phyloP scores from a whole-genome alignment of 2,329 filamentous ascomycete species.

The Paramyrothecium roridum region DNA sequence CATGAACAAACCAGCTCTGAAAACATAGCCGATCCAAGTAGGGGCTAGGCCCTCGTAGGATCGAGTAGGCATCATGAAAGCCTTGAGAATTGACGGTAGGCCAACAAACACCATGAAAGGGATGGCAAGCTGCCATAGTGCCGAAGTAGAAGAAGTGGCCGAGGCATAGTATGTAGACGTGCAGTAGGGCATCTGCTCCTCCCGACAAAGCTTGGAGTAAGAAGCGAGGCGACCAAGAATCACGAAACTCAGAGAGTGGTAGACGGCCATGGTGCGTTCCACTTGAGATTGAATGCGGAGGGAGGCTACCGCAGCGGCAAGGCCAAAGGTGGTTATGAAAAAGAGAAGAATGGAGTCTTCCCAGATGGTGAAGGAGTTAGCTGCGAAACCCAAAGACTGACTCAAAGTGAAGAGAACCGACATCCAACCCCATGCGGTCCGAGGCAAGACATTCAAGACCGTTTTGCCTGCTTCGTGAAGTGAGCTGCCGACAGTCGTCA shows the following conservation, averaged over 20 bases:
- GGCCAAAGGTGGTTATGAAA: constrained; percentile 84
- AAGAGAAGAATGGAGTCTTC: constrained; percentile 93
- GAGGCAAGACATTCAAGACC: constrained; percentile 58
- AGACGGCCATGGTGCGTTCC: constrained; percentile 73
- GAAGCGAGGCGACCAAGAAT: constrained; percentile 76
- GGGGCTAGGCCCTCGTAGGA: constrained; percentile 86
- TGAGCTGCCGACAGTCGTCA: constrained; percentile 39
- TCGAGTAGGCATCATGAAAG: constrained; percentile 76
- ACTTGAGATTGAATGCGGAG: constrained; percentile 64
- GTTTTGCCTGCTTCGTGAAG: constrained; percentile 41
- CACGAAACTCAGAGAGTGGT: constrained; percentile 82
- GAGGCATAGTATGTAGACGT: constrained; percentile 94
- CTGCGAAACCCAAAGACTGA: constrained; percentile 90
- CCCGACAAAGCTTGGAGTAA: constrained; percentile 87
- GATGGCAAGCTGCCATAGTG: constrained; percentile 81
- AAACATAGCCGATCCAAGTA: constrained; percentile 76
- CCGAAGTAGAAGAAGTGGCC: constrained; percentile 85
- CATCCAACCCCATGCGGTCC: constrained; percentile 85
- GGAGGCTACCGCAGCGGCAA: constrained; percentile 71
- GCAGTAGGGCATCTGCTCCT: constrained; percentile 98
- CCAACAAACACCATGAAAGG: constrained; percentile 70
- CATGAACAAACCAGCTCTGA: constrained; percentile 73
- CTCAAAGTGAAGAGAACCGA: constrained; percentile 77
- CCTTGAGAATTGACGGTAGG: constrained; percentile 72
- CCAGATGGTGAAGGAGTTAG: constrained; percentile 98